phyloP scores from a whole-genome alignment of 768 basidiomycete species.

The Lanmaoa pseudosensibilis region DNA sequence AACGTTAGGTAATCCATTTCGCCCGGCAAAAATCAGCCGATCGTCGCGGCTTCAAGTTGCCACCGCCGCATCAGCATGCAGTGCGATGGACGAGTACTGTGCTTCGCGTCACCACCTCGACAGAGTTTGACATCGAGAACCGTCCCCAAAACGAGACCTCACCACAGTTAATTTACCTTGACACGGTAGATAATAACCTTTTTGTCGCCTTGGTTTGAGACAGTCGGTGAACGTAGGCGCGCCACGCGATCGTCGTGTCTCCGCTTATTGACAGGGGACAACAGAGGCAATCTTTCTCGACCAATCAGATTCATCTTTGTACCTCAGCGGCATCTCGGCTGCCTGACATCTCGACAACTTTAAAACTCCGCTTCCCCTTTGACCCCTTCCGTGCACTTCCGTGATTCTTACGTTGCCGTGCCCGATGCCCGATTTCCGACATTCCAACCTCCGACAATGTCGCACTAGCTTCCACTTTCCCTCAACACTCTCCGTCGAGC shows the following conservation, averaged over 20 bases:
- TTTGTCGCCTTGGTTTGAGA: neutral
- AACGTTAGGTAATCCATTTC: conserved; percentile 19
- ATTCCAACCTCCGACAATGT: neutral
- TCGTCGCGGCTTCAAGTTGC: neutral
- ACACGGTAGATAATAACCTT: neutral
- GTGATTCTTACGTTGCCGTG: neutral
- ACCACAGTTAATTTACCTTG: neutral
- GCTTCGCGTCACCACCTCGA: neutral
- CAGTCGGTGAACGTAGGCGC: neutral
- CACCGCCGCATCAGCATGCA: neutral
- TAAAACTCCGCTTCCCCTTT: neutral
- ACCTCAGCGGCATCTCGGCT: conserved; percentile 3
- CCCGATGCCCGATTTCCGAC: neutral
- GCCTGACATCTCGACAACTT: neutral
- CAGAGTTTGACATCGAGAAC: neutral
- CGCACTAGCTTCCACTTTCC: neutral
- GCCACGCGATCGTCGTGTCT: neutral
- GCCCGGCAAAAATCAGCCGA: neutral
- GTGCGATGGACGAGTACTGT: conserved; percentile 16
- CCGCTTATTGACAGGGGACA: neutral
- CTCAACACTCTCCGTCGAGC: neutral
- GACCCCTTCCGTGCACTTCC: neutral
- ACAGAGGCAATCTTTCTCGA: neutral
- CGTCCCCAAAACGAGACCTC: neutral
- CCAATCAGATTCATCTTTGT: neutral